phyloP scores from a whole-genome alignment of 2,329 filamentous ascomycete species.

The Trichoderma endophyticum region DNA sequence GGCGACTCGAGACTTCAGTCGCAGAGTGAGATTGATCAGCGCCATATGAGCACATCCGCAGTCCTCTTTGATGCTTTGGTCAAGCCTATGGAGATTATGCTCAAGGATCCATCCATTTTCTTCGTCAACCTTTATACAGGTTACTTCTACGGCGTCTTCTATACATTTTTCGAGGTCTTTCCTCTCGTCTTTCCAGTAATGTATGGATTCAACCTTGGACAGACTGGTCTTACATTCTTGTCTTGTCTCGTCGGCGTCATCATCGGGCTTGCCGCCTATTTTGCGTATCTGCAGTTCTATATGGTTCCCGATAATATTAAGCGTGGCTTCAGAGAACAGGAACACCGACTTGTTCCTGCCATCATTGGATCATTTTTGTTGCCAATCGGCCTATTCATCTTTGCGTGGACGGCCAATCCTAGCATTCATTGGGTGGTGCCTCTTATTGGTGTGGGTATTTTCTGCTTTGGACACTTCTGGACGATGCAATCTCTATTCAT shows the following conservation, averaged over 20 bases:
- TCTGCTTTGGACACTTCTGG: slow-evolving; percentile 52
- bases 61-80: slow-evolving; percentile 25
- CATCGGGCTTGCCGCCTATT: slow-evolving; percentile 45
- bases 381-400: slow-evolving; percentile 65
- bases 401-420: slow-evolving; percentile 65
- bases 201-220: slow-evolving; percentile 49
- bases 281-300: slow-evolving; percentile 21
- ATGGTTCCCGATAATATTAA: slow-evolving; percentile 15
- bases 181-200: slow-evolving; percentile 48
- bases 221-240: slow-evolving; percentile 61
- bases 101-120: slow-evolving; percentile 36
- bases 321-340: slow-evolving; percentile 20
- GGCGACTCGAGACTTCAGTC: slow-evolving; percentile 22
- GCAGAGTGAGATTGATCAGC: slow-evolving; percentile 26
- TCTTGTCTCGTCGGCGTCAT: slow-evolving; percentile 56
- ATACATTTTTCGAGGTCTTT: slow-evolving; percentile 59
- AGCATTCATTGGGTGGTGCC: slow-evolving; percentile 58
- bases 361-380: slow-evolving; percentile 56
- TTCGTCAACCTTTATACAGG: slow-evolving; percentile 39
- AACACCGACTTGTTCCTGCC: slow-evolving; percentile 22
- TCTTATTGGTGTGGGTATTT: slow-evolving; percentile 53
- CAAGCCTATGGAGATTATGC: slow-evolving; percentile 32
- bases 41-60: slow-evolving; percentile 21
- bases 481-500: slow-evolving; percentile 24
- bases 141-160: slow-evolving; percentile 52